Conservation (phyloP, 2,329 filamentous ascomycete species). For the Hypocrella siamensis region DNA sequence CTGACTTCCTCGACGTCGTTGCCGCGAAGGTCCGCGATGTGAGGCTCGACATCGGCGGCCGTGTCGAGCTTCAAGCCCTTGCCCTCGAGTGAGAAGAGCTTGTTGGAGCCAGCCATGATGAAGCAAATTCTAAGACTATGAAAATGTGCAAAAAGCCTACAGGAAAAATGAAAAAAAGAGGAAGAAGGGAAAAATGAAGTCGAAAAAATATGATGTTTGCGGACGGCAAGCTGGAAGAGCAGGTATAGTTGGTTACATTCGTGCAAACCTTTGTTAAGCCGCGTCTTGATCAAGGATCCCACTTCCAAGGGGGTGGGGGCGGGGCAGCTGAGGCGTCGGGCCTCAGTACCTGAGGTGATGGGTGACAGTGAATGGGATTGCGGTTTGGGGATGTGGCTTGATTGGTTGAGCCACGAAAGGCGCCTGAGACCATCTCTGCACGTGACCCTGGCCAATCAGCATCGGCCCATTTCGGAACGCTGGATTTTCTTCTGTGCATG, state of each 20-base stretch:
- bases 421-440: constrained; percentile 11
- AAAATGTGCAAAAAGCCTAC: background rate
- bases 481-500: constrained; percentile 23
- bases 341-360: background rate
- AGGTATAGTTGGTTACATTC: too few species aligned
- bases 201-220: background rate
- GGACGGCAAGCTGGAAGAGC: too few species aligned
- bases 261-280: too few species aligned
- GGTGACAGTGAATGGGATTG: too few species aligned
- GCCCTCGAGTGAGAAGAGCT: constrained; percentile 79
- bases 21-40: constrained; percentile 60
- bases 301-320: too few species aligned
- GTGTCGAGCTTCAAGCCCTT: constrained; percentile 87
- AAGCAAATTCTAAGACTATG: too few species aligned
- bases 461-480: constrained; percentile 26
- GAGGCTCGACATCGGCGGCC: constrained; percentile 69
- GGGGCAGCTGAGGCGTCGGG: too few species aligned
- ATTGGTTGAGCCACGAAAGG: constrained; percentile 3
- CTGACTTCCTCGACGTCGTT: constrained; percentile 73
- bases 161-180: constrained; percentile 2
- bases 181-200: background rate
- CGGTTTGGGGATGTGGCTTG: background rate
- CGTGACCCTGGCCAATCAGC: constrained; percentile 25
- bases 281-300: too few species aligned
- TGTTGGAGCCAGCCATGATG: constrained; percentile 24